These are phyloP conservation scores for Calonectria crousiana DNA, from an alignment of 2,329 filamentous ascomycete species.

Conservation along the genomic window DNA sequence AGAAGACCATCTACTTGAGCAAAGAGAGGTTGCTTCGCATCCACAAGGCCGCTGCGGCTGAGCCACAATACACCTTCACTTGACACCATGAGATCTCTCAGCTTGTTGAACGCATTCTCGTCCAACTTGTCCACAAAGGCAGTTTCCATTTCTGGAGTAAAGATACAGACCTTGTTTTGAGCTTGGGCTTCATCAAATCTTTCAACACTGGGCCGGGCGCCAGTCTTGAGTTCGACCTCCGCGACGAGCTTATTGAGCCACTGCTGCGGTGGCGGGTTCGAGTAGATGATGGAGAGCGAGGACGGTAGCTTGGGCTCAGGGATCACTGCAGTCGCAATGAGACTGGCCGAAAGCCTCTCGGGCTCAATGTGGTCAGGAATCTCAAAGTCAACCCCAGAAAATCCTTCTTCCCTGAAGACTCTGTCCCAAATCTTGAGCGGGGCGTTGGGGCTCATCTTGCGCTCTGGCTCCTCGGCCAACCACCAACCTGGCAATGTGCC, in stretches of 20 bases:
- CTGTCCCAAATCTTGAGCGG: neutral
- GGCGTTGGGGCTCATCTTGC: conserved; percentile 1
- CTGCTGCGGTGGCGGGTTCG: neutral
- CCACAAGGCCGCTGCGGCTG: neutral
- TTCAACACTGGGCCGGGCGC: neutral
- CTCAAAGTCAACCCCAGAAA: neutral
- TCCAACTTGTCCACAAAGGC: neutral
- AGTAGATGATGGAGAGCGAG: neutral
- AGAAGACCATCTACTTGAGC: neutral
- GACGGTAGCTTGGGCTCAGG: neutral
- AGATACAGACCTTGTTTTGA: neutral
- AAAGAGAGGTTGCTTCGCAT: neutral
- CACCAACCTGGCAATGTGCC: neutral
- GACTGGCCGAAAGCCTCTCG: neutral
- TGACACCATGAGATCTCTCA: neutral
- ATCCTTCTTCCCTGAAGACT: neutral
- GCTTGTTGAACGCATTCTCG: neutral
- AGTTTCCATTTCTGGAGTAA: neutral
- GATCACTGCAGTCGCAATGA: neutral
- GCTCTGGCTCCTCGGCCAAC: neutral
- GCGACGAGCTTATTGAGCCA: neutral
- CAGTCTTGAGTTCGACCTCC: neutral
- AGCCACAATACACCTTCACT: neutral
- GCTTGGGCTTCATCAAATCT: neutral
- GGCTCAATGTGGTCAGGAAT: neutral